These are phyloP conservation scores for Eucalyptus guilfoylei DNA, from an alignment of 345 rosid species.

Conservation along the genomic window DNA sequence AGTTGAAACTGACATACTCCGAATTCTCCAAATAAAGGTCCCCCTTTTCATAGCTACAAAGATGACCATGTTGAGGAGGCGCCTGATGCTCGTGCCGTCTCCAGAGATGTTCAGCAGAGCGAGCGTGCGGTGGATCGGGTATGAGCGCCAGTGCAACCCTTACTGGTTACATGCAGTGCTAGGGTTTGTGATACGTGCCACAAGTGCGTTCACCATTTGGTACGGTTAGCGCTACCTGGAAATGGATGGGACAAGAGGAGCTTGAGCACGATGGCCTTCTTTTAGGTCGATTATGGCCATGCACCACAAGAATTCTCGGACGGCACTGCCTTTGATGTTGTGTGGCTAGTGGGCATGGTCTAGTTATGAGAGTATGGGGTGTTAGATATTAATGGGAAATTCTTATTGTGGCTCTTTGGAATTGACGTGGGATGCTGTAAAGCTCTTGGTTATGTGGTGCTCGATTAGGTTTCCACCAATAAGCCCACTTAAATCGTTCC, in stretches of 20 bases:
- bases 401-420: background rate
- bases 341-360: background rate
- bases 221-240: background rate
- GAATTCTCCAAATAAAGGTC: background rate
- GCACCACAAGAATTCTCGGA: background rate
- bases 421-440: background rate
- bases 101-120: slow-evolving; percentile 19
- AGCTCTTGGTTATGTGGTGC: background rate
- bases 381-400: background rate
- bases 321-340: background rate
- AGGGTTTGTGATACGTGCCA: background rate
- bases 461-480: background rate
- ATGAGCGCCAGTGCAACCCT: slow-evolving; percentile 19
- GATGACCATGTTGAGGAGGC: slow-evolving; percentile 11
- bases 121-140: slow-evolving; percentile 33
- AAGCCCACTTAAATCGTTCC: background rate
- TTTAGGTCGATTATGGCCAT: background rate
- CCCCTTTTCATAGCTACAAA: slow-evolving; percentile 32
- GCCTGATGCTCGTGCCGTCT: slow-evolving; percentile 6
- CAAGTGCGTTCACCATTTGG: background rate
- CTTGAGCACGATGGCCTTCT: background rate
- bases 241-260: background rate
- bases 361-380: background rate
- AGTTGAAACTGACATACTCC: background rate
- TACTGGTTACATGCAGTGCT: background rate